Evolutionary conservation across 345 rosid species (phyloP).

Genomic region (Isatis tinctoria): DNA sequence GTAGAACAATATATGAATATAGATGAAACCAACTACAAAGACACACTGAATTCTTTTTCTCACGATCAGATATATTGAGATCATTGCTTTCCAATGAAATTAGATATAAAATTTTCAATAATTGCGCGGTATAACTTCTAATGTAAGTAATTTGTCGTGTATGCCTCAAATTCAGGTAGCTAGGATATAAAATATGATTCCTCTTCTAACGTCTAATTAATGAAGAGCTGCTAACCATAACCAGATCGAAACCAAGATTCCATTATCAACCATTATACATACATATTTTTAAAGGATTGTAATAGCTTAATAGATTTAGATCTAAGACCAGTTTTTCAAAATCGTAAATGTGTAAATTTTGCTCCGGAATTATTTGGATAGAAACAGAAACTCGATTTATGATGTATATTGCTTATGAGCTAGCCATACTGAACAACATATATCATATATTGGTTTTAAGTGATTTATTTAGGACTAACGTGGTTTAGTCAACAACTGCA

Average conservation of each 20-base stretch:
- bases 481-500: slow-evolving; percentile 19
- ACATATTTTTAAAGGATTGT: background rate
- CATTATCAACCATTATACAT: background rate
- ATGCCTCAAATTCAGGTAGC: slow-evolving; percentile 3
- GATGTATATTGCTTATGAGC: background rate
- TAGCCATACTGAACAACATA: background rate
- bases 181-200: background rate
- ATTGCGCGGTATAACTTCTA: background rate
- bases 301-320: background rate
- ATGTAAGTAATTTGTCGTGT: background rate
- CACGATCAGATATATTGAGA: background rate
- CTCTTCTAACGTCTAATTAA: slow-evolving; percentile 7
- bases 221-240: slow-evolving; percentile 12
- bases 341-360: background rate
- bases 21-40: background rate
- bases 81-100: background rate
- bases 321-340: background rate
- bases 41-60: background rate
- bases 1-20: background rate
- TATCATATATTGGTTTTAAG: background rate
- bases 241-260: slow-evolving; percentile 9
- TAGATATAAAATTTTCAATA: background rate
- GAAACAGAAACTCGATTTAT: background rate
- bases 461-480: background rate
- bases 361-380: background rate